Evolutionary conservation across 73 alveolate species (phyloP).

Genomic region (Paramecium tetraurelia): DNA sequence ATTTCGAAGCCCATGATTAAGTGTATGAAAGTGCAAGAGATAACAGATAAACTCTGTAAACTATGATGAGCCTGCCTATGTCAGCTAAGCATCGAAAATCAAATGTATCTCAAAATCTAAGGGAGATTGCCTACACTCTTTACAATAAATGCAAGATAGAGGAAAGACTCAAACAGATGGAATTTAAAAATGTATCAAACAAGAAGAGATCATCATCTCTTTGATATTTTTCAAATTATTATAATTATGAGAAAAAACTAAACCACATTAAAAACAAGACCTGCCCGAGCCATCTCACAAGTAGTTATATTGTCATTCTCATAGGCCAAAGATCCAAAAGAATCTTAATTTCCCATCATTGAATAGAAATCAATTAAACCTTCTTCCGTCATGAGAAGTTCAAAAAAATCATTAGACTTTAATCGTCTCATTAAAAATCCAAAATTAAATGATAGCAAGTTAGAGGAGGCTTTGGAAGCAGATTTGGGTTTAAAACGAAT

Average conservation of each 20-base stretch:
- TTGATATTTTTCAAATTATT: slow-evolving; percentile 9
- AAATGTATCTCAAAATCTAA: not conserved
- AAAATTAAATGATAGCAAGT: not conserved
- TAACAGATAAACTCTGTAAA: not conserved
- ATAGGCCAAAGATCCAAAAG: not conserved
- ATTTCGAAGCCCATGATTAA: not conserved
- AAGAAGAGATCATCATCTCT: slow-evolving; percentile 8
- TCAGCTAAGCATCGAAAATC: not conserved
- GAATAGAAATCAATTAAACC: not conserved
- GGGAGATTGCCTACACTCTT: not conserved
- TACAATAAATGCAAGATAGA: slow-evolving; percentile 2
- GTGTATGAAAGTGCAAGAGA: slow-evolving; percentile 15
- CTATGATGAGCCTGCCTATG: not conserved
- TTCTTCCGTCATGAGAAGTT: slow-evolving; percentile 6
- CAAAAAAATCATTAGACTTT: slow-evolving; percentile 36
- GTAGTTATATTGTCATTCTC: not conserved
- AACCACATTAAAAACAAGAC: not conserved
- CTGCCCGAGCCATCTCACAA: not conserved
- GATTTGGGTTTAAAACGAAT: slow-evolving; percentile 15
- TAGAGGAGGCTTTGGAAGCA: not conserved
- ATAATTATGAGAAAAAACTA: slow-evolving; percentile 27
- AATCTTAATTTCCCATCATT: not conserved
- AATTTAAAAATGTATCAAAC: not conserved
- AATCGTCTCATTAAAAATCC: not conserved
- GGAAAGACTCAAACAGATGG: not conserved